Base-by-base conservation (phyloP, 1,284 basidiomycete species). In the Irpex rosettiformis region DNA sequence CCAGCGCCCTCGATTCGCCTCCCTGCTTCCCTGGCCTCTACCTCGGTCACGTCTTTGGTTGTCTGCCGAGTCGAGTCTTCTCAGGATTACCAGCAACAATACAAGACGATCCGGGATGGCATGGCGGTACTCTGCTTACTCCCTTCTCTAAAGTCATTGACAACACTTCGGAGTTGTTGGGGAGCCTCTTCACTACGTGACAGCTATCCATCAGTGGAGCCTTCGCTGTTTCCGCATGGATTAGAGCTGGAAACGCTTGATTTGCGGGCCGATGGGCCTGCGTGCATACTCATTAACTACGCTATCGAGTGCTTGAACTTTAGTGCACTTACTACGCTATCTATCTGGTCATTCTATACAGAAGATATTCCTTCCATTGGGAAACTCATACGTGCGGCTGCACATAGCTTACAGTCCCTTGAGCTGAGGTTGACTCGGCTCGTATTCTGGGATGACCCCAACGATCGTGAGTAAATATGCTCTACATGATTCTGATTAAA, bases 261-360 rank as follows among this genome's bases (percentile, higher is more conserved):
- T 21, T 22, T 57, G 13, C 29, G 49, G 11, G 33, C 56, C 2
- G 27, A 25, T 4, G 56, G 48, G 7, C 27, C 49, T 33, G 29
- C 56, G 11, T 42, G 49, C 28, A 18, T 40, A 13, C 29, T 57
- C 8, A 37, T 57, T 33, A 45, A 57, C 10, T 40, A 33, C 33
- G 42, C 56, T 8, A 25, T 52, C 47, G 11, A 24, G 10, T 24
- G 18, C 24, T 29, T 57, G 4, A 27, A 57, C 48, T 40, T 57
- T 22, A 24, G 37, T 22, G 10, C 48, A 13, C 30, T 57, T 4
- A 52, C 47, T 8, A 25, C n/a, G 4, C 33, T 57, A 8, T 33
- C 56, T 37, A 52, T 57, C 5, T 57, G 56, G 56, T 49, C 33
- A 10, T 30, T 57, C 49, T 28, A 52, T 11, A 29, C 29, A 6